Conservation (phyloP, 2,329 filamentous ascomycete genomes). For the Nigrospora sphaerica region DNA sequence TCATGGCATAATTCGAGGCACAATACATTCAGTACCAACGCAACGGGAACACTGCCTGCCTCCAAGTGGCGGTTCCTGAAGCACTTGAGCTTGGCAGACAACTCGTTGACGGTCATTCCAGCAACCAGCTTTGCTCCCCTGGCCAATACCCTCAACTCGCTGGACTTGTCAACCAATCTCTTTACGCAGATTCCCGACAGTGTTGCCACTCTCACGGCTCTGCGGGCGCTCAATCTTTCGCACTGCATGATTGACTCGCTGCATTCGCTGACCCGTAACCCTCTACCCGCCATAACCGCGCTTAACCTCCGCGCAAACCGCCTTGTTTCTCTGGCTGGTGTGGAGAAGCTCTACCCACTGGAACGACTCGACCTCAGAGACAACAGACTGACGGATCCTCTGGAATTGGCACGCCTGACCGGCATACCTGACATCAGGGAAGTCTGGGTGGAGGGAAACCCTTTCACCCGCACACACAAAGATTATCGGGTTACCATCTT, state of each 20-base stretch:
- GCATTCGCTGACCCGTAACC: slow-evolving; percentile 76
- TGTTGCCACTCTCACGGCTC: slow-evolving; percentile 72
- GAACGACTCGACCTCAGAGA: slow-evolving; percentile 88
- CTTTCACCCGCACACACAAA: slow-evolving; percentile 80
- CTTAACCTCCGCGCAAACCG: slow-evolving; percentile 88
- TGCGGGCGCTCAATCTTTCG: slow-evolving; percentile 89
- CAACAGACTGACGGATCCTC: slow-evolving; percentile 84
- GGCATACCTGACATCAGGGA: slow-evolving; percentile 87
- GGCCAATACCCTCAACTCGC: slow-evolving; percentile 79
- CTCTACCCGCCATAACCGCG: slow-evolving; percentile 86
- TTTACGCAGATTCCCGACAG: slow-evolving; percentile 94
- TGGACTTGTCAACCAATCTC: slow-evolving; percentile 88
- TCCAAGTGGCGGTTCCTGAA: slow-evolving; percentile 94
- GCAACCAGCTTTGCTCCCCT: slow-evolving; percentile 72
- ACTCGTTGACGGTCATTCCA: slow-evolving; percentile 75
- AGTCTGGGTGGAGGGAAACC: slow-evolving; percentile 88
- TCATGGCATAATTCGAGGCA: slow-evolving; percentile 59
- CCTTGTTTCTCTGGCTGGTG: slow-evolving; percentile 76
- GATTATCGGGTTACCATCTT: slow-evolving; percentile 87
- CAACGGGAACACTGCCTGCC: slow-evolving; percentile 64
- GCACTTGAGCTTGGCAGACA: slow-evolving; percentile 87
- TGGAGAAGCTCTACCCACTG: slow-evolving; percentile 81
- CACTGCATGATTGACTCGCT: slow-evolving; percentile 97
- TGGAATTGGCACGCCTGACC: slow-evolving; percentile 81
- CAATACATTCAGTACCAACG: slow-evolving; percentile 72